Conservation (phyloP, 805 yeast genomes). For the Lachancea lanzarotensis region DNA sequence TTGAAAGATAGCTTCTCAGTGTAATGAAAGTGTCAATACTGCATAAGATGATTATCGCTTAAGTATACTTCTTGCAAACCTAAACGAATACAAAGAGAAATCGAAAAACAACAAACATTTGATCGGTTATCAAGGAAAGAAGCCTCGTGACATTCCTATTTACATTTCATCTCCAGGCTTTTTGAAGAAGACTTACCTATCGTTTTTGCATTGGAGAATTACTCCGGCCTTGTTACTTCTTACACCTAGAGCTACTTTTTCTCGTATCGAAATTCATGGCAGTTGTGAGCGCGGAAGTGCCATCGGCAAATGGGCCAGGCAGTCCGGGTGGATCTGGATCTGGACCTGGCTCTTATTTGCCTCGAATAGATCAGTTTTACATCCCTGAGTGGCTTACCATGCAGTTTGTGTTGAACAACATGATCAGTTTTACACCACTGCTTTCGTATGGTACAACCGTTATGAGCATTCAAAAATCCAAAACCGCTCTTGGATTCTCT, state of each 20-base stretch:
- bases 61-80: neutral
- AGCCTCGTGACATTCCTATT: no score
- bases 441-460: slow-evolving; percentile 85
- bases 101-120: neutral
- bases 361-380: slow-evolving; percentile 38
- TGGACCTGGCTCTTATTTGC: slow-evolving; percentile 24
- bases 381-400: slow-evolving; percentile 46
- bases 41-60: no score
- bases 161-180: no score
- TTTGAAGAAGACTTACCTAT: no score
- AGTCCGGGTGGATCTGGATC: neutral
- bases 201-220: no score
- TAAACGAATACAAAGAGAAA: neutral
- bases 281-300: neutral
- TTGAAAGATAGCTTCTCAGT: no score
- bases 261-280: neutral
- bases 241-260: no score
- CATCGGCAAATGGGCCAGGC: neutral
- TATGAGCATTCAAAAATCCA: slow-evolving; percentile 52
- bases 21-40: no score
- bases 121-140: neutral
- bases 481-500: slow-evolving; percentile 74
- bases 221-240: no score
- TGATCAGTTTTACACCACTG: slow-evolving; percentile 76
- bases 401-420: slow-evolving; percentile 52